A percentile compares a stretch with the other conserved stretches of the same genome.
These are phyloP conservation scores for Aspergillus sp. DNA, from an alignment of 2,329 filamentous ascomycete genomes.

Conservation along the genomic window DNA sequence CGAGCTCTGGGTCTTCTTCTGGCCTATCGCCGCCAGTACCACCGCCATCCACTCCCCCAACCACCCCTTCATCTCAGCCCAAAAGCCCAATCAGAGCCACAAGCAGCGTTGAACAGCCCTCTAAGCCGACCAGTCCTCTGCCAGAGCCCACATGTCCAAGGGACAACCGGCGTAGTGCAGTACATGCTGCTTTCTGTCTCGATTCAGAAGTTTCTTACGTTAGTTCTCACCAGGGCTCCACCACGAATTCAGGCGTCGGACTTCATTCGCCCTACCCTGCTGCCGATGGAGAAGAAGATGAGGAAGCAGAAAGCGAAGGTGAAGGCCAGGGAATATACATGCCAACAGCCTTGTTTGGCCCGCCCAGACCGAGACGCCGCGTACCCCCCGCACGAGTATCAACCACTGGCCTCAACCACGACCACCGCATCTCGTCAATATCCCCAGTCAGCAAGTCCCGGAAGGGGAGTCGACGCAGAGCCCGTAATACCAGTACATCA, in stretches of 20 bases:
- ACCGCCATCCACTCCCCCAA: background rate
- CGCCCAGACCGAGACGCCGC: background rate
- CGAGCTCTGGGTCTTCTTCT: background rate
- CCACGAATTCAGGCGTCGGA: background rate
- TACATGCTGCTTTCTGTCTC: too few species aligned
- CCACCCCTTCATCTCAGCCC: background rate
- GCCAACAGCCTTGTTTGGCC: background rate
- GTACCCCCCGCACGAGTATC: background rate
- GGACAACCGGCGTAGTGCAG: too few species aligned
- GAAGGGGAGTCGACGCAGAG: too few species aligned
- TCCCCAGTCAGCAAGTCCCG: too few species aligned
- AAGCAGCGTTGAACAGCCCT: background rate
- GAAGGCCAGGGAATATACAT: background rate
- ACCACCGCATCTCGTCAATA: too few species aligned
- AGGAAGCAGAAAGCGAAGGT: background rate
- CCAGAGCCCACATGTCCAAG: too few species aligned
- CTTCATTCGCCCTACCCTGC: background rate
- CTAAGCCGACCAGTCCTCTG: too few species aligned
- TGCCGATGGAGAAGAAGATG: background rate
- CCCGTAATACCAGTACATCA: too few species aligned
- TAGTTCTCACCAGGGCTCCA: background rate
- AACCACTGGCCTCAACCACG: background rate
- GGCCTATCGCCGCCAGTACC: background rate
- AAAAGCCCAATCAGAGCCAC: background rate
- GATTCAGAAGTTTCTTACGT: background rate